Base-by-base conservation (phyloP, 495 filamentous ascomycete species). In the Penicillium antarcticum region DNA sequence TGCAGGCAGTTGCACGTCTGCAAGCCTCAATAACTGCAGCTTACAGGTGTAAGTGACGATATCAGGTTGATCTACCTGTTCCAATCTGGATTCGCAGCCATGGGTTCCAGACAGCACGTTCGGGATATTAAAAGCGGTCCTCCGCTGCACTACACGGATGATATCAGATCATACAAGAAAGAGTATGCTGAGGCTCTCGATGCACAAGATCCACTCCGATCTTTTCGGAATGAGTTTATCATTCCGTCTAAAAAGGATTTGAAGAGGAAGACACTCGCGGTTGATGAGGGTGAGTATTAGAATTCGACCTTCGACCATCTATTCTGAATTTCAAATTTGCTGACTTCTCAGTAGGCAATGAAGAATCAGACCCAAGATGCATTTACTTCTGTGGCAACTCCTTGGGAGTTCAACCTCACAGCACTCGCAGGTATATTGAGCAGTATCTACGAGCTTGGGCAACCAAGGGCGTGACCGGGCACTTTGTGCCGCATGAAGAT, bases 371-470 rank as follows among this genome's bases (percentile, higher is more conserved):
- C 21, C 54, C 72, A 29, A 68, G 64, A 44, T 87, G 82, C 67
- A 86, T 90, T 60, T 98, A 98, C 66, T 79, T 98, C 36, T 96
- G 92, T 62, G 94, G 94, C n/a, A 96, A 98, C 72, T 98, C 94
- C 4, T 79, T 98, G 9, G 94, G 94, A 36, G 78, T 95, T 29
- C 94, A 97, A 63, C 95, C 94, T 33, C 82, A 80, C 49, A 78
- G 80, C 47, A 90, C 86, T 2, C 74, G 78, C 36, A 71, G 77
- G 13, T 87, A 89, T 55, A 80, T 98, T 57, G 76, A 83, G 35
- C 79, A 85, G 45, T 92, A 96, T 62, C 81, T 98, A 26, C 71
- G 78, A 18, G 87, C 90, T 12, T 98, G 94, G 94, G 88, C 88
- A 2, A 87, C 85, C 1, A 94, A 95, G 63, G 94, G 87, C n/a